Percentiles rank a stretch among this genome's conserved stretches.
These are phyloP conservation scores for Aechmea fasciata DNA, from an alignment of 176 grass and related monocot species.

Conservation along the genomic window DNA sequence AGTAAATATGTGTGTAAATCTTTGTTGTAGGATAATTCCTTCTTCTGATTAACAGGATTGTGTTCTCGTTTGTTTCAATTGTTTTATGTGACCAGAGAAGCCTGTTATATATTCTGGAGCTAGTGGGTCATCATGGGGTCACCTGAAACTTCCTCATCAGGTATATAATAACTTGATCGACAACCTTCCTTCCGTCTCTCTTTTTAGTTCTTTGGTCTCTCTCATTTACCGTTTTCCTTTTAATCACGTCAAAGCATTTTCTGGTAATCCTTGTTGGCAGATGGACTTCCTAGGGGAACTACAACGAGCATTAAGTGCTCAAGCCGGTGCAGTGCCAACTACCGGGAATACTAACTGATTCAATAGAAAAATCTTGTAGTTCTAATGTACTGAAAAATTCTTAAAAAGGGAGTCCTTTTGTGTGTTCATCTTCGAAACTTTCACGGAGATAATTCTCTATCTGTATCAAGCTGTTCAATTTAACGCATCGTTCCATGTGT, in stretches of 20 bases:
- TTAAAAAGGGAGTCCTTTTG: background rate
- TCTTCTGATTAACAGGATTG: background rate
- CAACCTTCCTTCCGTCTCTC: background rate
- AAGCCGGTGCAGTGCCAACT: slow-evolving; percentile 13
- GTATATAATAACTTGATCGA: slow-evolving; percentile 2
- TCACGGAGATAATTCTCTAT: too few relatives aligned
- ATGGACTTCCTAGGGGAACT: slow-evolving; percentile 33
- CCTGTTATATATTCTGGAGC: slow-evolving; percentile 30
- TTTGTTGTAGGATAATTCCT: background rate
- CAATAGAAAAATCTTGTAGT: background rate
- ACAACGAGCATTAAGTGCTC: slow-evolving; percentile 4
- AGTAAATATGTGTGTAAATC: too few relatives aligned
- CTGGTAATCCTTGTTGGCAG: background rate
- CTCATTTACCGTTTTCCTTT: slow-evolving; percentile 1
- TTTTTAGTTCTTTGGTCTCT: background rate
- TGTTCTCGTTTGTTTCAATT: background rate
- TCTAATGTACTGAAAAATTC: background rate
- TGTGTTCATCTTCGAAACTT: background rate
- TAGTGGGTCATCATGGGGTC: slow-evolving; percentile 35
- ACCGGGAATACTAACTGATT: slow-evolving; percentile 1
- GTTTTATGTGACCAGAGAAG: slow-evolving; percentile 25
- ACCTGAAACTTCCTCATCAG: slow-evolving; percentile 38
- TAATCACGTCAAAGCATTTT: background rate
- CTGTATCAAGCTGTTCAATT: too few relatives aligned
- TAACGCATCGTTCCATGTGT: too few relatives aligned